Evolutionary conservation across 768 basidiomycete species (phyloP), one percentile per base, ranked within the genome.

Genomic region (Psilocybe cyanescens): DNA sequence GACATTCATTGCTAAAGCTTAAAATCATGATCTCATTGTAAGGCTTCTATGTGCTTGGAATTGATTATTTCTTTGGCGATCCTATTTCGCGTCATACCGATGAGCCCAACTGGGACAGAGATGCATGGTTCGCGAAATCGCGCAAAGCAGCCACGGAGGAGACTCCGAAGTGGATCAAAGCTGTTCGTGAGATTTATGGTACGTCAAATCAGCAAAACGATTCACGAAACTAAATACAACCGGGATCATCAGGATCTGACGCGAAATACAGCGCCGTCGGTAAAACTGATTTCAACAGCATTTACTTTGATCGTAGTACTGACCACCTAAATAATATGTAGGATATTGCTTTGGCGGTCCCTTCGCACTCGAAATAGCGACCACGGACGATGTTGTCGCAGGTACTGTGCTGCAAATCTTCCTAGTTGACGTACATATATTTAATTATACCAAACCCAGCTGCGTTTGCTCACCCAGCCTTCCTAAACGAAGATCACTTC

Each of bases 31-130:
- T 37, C 12, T 14, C 7, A 2, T 1, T 66, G 80, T n/a, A 24
- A 88, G 87, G 87, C 1, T 89, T 82, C 67, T 72, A 77, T 48
- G 86, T 89, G 3, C 70, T 88, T 4, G 86, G 85, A 2, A 71
- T 83, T 45, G 88, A 89, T 62, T 89, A 87, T 70, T 88, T 90
- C 72, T 79, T 86, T 53, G 86, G 87, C 6, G 84, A 88, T 56
- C 76, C 81, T 9, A 65, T 88, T 1, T 67, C 81, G 16, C 57
- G 66, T 1, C 78, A 82, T 62, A 68, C 72, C 19, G 70, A 74
- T 2, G 75, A 80, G 9, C 53, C 61, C 6, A 70, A 64, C 29
- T 80, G 78, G 50, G 74, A 81, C 58, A 73, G 76, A 33, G 41
- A 60, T 1, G 74, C 73, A 0, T 89, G 86, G 86, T 70, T 79